Base-by-base conservation (phyloP, 2,329 filamentous ascomycete species). In the Nemania diffusa region DNA sequence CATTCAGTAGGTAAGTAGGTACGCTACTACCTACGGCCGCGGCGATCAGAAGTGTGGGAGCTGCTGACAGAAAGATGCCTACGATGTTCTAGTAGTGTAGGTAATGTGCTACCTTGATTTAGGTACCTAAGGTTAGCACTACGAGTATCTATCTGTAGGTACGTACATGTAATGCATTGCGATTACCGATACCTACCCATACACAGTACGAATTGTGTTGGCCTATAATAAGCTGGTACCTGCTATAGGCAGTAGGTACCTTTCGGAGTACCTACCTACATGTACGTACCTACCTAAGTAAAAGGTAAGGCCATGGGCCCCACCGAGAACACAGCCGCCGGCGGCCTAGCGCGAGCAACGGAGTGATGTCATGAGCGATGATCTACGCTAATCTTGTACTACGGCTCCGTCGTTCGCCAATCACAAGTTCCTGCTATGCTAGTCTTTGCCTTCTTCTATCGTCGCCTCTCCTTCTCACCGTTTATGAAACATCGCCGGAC, bases 361-460 rank as follows among this genome's bases (percentile, higher is more conserved):
- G 57, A 44, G 62, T 71, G 69, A 71, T 69, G 69, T 71, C 69
- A 71, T 71, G 55, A 34, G 62, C 17, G 56, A 62, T 40, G 67
- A 69, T 69, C 69, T 69, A 42, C 62, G 64, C 62, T 71, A 69
- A 66, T 69, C 62, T 68, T 34, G 64, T 64, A 60, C 56, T 40
- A 64, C 62, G 17, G 15, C 44, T 34, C 27, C 50, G n/a, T 17
- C 50, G 17, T 56, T 64, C 64, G 67, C 69, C 69, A 71, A 71
- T 71, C 69, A 65, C 63, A 52, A 57, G 55, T 62, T 53, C 48
- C 52, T 61, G 52, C 60, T 51, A 46, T 22, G 63, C 51, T 48
- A 52, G 60, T 64, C 57, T 53, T 59, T 67, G 22, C 57, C 60
- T 55, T 60, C 51, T 48, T 64, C 53, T 20, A 32, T 37, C 50